Percentiles rank a stretch among this genome's conserved stretches.
These are phyloP conservation scores for Aspergillus melleus DNA, from an alignment of 2,329 filamentous ascomycete genomes.

Conservation along the genomic window DNA sequence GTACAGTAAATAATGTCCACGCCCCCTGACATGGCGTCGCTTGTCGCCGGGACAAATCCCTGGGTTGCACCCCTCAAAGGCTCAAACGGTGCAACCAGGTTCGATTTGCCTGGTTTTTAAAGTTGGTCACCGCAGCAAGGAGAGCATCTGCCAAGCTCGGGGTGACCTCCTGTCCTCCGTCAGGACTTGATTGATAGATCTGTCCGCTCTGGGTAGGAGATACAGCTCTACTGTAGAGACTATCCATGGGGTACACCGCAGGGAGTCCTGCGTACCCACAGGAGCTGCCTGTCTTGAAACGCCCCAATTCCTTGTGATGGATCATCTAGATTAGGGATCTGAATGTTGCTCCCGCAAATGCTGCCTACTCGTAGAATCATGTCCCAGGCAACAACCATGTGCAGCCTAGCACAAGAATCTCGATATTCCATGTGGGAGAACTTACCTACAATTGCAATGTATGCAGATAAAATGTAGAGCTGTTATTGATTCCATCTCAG, in stretches of 20 bases:
- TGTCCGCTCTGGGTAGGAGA: not conserved
- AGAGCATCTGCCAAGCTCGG: not conserved
- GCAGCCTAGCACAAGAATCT: not conserved
- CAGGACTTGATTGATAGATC: not conserved
- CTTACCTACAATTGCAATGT: not conserved
- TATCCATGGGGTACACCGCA: no score
- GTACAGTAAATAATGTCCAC: constrained; percentile 5
- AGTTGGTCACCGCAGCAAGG: constrained; percentile 17
- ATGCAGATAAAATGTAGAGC: no score
- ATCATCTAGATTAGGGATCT: not conserved
- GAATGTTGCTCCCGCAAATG: not conserved
- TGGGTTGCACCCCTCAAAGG: not conserved
- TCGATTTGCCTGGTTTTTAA: constrained; percentile 10
- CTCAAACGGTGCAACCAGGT: not conserved
- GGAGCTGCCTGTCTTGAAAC: not conserved
- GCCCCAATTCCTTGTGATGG: not conserved
- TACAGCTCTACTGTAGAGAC: not conserved
- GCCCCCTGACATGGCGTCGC: constrained; percentile 15
- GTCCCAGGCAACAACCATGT: not conserved
- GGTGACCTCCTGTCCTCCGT: not conserved
- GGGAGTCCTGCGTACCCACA: not conserved
- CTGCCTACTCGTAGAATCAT: not conserved
- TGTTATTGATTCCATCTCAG: no score
- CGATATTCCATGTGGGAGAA: not conserved
- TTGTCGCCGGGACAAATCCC: constrained; percentile 6